phyloP scores from a whole-genome alignment of 805 yeast species.

The Kuraishia piskuri region DNA sequence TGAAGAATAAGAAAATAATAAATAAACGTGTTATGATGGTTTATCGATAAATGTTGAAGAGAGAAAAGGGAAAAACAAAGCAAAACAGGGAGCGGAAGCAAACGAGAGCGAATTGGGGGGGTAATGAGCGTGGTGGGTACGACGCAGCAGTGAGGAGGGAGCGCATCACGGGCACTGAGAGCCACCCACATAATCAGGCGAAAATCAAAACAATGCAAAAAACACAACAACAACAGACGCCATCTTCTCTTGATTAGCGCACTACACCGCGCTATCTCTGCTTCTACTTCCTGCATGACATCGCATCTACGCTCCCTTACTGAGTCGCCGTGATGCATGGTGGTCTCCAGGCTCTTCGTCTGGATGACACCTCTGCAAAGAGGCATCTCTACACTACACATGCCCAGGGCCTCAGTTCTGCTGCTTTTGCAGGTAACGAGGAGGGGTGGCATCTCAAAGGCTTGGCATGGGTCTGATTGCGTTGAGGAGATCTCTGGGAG shows the following conservation, averaged over 20 bases:
- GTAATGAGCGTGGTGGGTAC: neutral
- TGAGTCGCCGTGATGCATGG: slow-evolving; percentile 2
- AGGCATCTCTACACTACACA: no score
- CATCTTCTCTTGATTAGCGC: neutral
- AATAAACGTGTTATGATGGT: no score
- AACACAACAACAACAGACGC: neutral
- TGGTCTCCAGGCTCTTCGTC: neutral
- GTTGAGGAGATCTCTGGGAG: no score
- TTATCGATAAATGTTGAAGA: neutral
- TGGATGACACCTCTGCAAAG: neutral
- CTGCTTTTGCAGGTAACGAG: no score
- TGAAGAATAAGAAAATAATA: neutral
- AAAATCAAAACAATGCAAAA: neutral
- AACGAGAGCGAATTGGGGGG: slow-evolving; percentile 3
- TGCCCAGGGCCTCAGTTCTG: no score
- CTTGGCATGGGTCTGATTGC: no score
- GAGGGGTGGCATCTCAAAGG: no score
- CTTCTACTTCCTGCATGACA: neutral
- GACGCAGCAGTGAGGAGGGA: neutral
- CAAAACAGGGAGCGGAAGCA: slow-evolving; percentile 2
- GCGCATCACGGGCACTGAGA: neutral
- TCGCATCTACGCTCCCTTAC: neutral
- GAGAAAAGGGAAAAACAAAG: neutral
- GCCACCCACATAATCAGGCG: neutral
- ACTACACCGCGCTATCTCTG: neutral